Evolutionary conservation across 768 basidiomycete species (phyloP).

Genomic region (Amanita inopinata): DNA sequence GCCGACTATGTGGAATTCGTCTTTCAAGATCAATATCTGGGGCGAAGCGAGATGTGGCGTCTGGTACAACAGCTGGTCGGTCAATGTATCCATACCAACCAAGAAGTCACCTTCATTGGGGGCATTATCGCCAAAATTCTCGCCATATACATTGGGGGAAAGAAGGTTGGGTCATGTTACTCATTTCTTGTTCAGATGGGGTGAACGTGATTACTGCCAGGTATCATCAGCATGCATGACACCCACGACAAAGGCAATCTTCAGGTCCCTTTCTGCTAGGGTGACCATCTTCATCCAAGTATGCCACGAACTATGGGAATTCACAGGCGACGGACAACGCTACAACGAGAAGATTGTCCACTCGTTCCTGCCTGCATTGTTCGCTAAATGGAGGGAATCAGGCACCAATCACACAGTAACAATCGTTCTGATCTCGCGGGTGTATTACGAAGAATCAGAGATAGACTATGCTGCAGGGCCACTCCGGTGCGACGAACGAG

Average conservation of each 20-base stretch:
- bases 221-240: conserved; percentile 78
- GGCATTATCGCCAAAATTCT: conserved; percentile 77
- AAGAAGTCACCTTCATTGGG: conserved; percentile 81
- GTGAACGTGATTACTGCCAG: conserved; percentile 26
- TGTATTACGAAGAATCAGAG: conserved; percentile 78
- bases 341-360: conserved; percentile 98
- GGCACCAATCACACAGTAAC: conserved; percentile 91
- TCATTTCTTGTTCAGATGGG: background rate
- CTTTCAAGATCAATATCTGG: conserved; percentile 93
- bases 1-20: conserved; percentile 83
- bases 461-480: conserved; percentile 78
- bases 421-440: conserved; percentile 88
- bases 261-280: conserved; percentile 84
- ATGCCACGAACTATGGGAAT: conserved; percentile 93
- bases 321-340: conserved; percentile 91
- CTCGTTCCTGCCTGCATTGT: conserved; percentile 87
- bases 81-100: conserved; percentile 73
- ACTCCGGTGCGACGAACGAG: conserved; percentile 64
- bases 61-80: conserved; percentile 74
- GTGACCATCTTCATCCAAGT: conserved; percentile 95
- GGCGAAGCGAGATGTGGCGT: conserved; percentile 95
- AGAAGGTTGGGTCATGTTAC: conserved; percentile 36
- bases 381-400: conserved; percentile 73
- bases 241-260: conserved; percentile 77
- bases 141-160: conserved; percentile 60